These are phyloP conservation scores for Orbilia oligospora DNA, from an alignment of 2,329 filamentous ascomycete genomes.

Conservation along the genomic window DNA sequence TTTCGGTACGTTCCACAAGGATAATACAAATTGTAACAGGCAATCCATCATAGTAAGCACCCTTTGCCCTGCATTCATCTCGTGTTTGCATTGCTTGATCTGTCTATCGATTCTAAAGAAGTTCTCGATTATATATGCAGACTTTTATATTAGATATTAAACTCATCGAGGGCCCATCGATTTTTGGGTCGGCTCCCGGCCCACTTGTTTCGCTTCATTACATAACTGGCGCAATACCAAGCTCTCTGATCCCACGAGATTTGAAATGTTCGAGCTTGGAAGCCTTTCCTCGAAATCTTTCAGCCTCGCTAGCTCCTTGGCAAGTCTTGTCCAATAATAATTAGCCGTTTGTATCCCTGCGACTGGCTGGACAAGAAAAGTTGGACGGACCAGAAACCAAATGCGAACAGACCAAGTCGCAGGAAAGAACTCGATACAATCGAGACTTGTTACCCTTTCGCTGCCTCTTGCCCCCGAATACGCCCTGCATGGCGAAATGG, in stretches of 20 bases:
- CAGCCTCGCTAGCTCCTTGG: conserved; percentile 59
- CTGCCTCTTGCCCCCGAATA: background rate
- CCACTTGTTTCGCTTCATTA: background rate
- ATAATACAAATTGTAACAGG: background rate
- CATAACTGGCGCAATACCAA: conserved; percentile 13
- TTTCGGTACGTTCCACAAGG: conserved; percentile 2
- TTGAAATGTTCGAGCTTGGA: background rate
- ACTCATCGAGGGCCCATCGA: background rate
- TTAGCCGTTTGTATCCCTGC: conserved; percentile 9
- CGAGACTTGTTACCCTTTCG: background rate
- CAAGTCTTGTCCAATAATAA: conserved; percentile 29
- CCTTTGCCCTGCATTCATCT: background rate
- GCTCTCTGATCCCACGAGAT: conserved; percentile 18
- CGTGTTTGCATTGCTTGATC: background rate
- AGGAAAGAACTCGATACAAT: too few species aligned
- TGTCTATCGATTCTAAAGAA: too few species aligned
- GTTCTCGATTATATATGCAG: background rate
- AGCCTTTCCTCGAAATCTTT: conserved; percentile 32
- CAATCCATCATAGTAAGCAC: background rate
- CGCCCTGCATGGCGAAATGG: conserved; percentile 31
- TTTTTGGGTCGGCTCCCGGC: background rate
- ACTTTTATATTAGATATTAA: too few species aligned
- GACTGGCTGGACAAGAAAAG: conserved; percentile 18
- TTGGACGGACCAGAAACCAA: conserved; percentile 3
- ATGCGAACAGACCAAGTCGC: background rate